These are phyloP conservation scores for Chaetomiaceae sp. DNA, from an alignment of 2,329 filamentous ascomycete genomes.

Conservation along the genomic window DNA sequence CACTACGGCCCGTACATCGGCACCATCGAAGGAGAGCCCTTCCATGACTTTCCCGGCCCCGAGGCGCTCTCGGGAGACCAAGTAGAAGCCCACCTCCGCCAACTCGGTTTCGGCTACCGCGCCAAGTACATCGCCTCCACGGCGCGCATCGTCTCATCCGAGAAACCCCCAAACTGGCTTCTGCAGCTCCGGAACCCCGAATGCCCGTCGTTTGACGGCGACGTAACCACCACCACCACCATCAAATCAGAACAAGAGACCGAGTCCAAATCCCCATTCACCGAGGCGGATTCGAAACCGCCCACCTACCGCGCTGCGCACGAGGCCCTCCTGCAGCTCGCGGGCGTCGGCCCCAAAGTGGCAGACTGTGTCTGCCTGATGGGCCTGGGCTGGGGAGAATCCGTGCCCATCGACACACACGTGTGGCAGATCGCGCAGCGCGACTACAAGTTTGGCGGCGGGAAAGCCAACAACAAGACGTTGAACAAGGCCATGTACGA, in stretches of 20 bases:
- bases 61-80: conserved; percentile 64
- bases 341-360: conserved; percentile 94
- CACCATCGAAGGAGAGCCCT: conserved; percentile 62
- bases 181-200: conserved; percentile 73
- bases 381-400: conserved; percentile 92
- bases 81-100: conserved; percentile 77
- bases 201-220: conserved; percentile 51
- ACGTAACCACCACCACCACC: not conserved
- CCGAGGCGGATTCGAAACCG: conserved; percentile 37
- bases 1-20: conserved; percentile 79
- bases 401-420: conserved; percentile 94
- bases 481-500: conserved; percentile 86
- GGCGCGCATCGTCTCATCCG: conserved; percentile 65
- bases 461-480: conserved; percentile 68
- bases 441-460: conserved; percentile 87
- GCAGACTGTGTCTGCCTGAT: conserved; percentile 95
- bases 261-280: not conserved
- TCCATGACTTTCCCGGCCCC: conserved; percentile 84
- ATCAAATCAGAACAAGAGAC: not conserved
- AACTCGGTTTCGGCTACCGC: conserved; percentile 88
- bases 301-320: conserved; percentile 75
- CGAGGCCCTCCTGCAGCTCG: conserved; percentile 69
- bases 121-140: conserved; percentile 90
- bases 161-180: conserved; percentile 71
- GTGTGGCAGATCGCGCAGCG: conserved; percentile 97